Evolutionary conservation across 176 grass and related monocot genomes (phyloP), one percentile per base, ranked within the genome.

Genomic region (sorghum (Sorghum bicolor)): DNA sequence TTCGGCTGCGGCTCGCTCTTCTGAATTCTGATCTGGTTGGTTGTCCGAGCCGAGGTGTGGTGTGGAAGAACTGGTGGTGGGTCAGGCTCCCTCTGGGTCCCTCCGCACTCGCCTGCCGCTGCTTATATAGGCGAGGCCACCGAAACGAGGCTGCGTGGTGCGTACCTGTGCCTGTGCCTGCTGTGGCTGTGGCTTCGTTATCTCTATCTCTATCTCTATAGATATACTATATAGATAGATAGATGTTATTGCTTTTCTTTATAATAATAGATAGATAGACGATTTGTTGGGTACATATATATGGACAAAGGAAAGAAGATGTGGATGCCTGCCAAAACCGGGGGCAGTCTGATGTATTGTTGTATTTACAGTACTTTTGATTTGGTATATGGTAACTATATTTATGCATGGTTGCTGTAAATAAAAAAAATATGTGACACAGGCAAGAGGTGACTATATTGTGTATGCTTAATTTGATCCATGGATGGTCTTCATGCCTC

Each of bases 121-220:
- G 25, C 20, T 84, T 84, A 84, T 84, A 61, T 61, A 58, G 53
- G 53, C 53, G 53, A 57, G 13, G 50, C 52, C 52, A 58, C 53
- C 53, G 53, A 22, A 58, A 58, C 7, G 20, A 20, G 20, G 2
- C 50, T 53, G 50, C 50, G 44, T 45, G 44, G 41, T 44, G 12
- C 43, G 44, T 16, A 14, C 47, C 44, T 39, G 38, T 9, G 38
- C 38, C 38, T 47, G 43, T 4, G 48, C 20, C 53, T 57, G 53
- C 53, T 58, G 22, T 58, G 52, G 50, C 50, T 22, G 50, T 55
- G 53, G 8, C 53, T 57, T 57, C 8, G 22, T 1, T 4, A n/a
- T 22, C 22, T 25, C 0, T 24, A 60, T 4, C n/a, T n/a, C n/a
- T n/a, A n/a, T n/a, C n/a, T n/a, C n/a, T n/a, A 17, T 47, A 47